Evolutionary conservation across 1,284 basidiomycete genomes (phyloP).

Genomic region (Irpex sp.): DNA sequence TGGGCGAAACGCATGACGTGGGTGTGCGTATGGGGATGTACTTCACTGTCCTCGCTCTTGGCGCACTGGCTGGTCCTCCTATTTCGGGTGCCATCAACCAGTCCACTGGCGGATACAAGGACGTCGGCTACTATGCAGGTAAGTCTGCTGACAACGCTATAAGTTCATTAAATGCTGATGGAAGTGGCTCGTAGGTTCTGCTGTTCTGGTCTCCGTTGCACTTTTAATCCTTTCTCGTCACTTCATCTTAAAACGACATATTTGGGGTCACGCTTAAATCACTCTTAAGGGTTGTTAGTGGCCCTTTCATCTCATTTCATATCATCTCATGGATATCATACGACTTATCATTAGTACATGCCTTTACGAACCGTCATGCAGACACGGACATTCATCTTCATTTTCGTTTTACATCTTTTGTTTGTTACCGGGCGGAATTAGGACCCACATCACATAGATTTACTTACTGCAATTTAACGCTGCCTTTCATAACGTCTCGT

Average conservation of each 20-base stretch:
- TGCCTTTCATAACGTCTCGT: too few relatives aligned
- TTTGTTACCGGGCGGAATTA: too few relatives aligned
- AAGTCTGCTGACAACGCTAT: neutral
- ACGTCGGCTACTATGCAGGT: slow-evolving; percentile 64
- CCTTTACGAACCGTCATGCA: neutral
- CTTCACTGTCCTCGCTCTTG: slow-evolving; percentile 45
- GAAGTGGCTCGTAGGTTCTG: neutral
- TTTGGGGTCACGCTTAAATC: slow-evolving; percentile 6
- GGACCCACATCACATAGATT: too few relatives aligned
- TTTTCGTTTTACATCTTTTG: too few relatives aligned
- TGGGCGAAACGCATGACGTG: slow-evolving; percentile 58
- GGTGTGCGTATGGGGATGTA: slow-evolving; percentile 58
- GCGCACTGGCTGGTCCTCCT: slow-evolving; percentile 50
- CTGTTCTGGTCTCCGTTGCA: slow-evolving; percentile 8
- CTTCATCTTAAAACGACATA: slow-evolving; percentile 3
- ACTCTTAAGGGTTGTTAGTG: neutral
- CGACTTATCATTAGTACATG: neutral
- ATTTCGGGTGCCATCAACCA: slow-evolving; percentile 55
- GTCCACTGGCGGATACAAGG: slow-evolving; percentile 40
- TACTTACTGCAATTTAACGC: too few relatives aligned
- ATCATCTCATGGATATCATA: neutral
- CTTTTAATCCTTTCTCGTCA: slow-evolving; percentile 9
- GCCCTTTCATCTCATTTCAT: neutral
- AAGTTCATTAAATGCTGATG: neutral
- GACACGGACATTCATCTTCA: neutral